Evolutionary conservation across 495 filamentous ascomycete genomes (phyloP), one percentile per base, ranked within the genome.

Genomic region (Penicillium alfredii): DNA sequence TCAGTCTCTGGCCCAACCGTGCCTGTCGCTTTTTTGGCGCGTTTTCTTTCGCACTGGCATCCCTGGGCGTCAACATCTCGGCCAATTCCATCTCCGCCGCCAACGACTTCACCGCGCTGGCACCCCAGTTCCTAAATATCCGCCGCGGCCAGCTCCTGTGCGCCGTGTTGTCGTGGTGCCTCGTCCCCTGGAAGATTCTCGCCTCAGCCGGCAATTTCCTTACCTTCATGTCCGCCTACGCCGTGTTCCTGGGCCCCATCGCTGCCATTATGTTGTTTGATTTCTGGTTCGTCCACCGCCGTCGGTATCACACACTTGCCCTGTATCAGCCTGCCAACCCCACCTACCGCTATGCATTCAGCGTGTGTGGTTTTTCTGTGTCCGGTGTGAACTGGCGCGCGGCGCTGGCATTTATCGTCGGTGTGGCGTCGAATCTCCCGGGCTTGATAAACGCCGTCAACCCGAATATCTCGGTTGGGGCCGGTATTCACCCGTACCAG

Each of bases 161-260:
- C 13, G 77, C 77, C 2, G 26, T 82, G 16, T 57, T 76, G 0
- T 77, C 71, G 0, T 81, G 74, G 75, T 66, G 68, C 33, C 71
- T 81, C 39, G 74, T 77, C 4, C 75, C 76, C 7, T 81, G 77
- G 77, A 77, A 75, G 53, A 81, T 81, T 53, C 69, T 80, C 29
- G 66, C 60, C 30, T 73, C 67, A 0, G 77, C 77, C 9, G 64
- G 63, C 8, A 74, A 66, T 10, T 73, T 81, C 35, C 60, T 81
- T 2, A 71, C 60, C 30, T 81, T 81, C 61, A 77, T 81, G 76
- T 67, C 70, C 12, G 75, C 73, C 1, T 80, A 80, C 35, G 69
- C 74, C 10, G 72, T 85, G 21, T 85, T 87, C 61, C 66, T 86
- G 3, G 81, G 73, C 0, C 81, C 82, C 0, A 78, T 87, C 29